Percentiles rank a stretch among this genome's conserved stretches.
phyloP scores from a whole-genome alignment of 305 asterid genomes.

The Fraxinus nigra region DNA sequence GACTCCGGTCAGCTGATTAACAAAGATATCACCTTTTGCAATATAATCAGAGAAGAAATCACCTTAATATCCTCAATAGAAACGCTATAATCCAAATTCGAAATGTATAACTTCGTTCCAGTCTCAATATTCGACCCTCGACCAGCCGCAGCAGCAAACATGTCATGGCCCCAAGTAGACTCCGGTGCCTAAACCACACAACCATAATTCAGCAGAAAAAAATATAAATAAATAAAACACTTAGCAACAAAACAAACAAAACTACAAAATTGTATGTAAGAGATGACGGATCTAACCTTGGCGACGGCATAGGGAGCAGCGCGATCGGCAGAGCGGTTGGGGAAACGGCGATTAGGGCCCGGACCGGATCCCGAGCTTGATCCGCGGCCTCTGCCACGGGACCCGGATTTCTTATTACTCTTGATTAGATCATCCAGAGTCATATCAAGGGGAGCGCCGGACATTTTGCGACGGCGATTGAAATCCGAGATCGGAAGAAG shows the following conservation, averaged over 20 bases:
- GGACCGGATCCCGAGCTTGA: constrained; percentile 47
- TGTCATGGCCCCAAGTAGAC: constrained; percentile 74
- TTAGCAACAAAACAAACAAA: neutral
- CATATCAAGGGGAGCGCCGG: constrained; percentile 80
- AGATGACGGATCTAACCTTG: constrained; percentile 58
- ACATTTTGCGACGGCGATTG: constrained; percentile 40
- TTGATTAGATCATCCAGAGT: constrained; percentile 83
- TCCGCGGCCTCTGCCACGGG: constrained; percentile 50
- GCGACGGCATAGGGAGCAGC: constrained; percentile 62
- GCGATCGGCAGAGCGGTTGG: constrained; percentile 59
- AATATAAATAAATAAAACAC: neutral
- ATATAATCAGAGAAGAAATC: neutral
- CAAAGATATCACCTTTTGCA: neutral
- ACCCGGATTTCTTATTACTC: constrained; percentile 63
- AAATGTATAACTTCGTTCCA: constrained; percentile 82
- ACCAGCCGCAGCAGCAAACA: constrained; percentile 49
- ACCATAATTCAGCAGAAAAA: constrained; percentile 13
- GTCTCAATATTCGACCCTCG: constrained; percentile 76
- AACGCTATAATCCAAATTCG: constrained; percentile 88
- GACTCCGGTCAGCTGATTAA: neutral
- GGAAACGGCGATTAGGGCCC: constrained; percentile 62
- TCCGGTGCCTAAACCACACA: constrained; percentile 67
- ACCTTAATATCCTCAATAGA: constrained; percentile 92
- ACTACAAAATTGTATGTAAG: neutral
- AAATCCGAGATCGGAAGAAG: constrained; percentile 17